Evolutionary conservation across 768 basidiomycete genomes (phyloP).

Genomic region (Mrakia frigida): DNA sequence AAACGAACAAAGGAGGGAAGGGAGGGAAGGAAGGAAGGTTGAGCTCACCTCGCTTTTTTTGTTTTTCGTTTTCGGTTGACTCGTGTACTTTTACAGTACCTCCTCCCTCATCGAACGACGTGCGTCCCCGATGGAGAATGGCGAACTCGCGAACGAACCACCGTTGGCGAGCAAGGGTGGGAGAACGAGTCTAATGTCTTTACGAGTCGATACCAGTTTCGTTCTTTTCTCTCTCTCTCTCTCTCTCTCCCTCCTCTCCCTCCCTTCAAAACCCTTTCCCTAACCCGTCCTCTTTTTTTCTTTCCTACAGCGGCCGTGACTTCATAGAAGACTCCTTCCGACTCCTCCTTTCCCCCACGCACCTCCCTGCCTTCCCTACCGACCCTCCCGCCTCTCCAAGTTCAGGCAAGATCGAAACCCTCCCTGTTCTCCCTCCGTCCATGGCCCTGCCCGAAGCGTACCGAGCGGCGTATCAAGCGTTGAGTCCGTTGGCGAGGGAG

Average conservation of each 20-base stretch:
- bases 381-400: neutral
- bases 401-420: neutral
- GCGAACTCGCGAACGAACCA: neutral
- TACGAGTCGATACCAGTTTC: constrained; percentile 6
- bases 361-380: neutral
- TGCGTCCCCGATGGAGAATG: constrained; percentile 7
- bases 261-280: neutral
- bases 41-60: neutral
- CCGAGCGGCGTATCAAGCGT: neutral
- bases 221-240: neutral
- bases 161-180: neutral
- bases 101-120: neutral
- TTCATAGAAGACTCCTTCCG: constrained; percentile 4
- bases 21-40: neutral
- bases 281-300: too few species aligned
- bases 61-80: neutral
- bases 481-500: neutral
- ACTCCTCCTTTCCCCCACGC: neutral
- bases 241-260: neutral
- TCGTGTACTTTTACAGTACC: neutral
- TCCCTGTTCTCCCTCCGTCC: neutral
- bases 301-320: neutral
- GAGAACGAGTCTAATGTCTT: neutral
- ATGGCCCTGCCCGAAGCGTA: neutral
- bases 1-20: neutral